phyloP scores from a whole-genome alignment of 371 early-diverging fungal species.

The Lichtheimia ramosa region DNA sequence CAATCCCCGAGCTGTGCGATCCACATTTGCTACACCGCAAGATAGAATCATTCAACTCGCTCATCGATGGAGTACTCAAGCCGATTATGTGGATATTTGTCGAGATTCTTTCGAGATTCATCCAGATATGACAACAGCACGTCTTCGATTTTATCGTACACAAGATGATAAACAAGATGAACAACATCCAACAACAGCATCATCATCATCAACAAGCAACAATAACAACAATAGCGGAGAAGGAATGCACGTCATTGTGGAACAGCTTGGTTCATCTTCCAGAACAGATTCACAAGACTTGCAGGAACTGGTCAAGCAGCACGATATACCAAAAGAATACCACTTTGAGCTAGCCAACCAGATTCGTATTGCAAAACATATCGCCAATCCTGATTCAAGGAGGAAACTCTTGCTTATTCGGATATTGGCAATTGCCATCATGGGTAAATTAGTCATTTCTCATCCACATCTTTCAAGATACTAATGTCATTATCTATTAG shows the following conservation, averaged over 20 bases:
- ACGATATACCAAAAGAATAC: constrained; percentile 76
- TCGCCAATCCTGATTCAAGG: constrained; percentile 49
- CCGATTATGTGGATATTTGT: constrained; percentile 47
- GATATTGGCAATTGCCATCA: constrained; percentile 76
- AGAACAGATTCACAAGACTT: constrained; percentile 43
- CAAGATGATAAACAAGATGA: constrained; percentile 8
- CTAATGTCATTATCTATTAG: constrained; percentile 22
- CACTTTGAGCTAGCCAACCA: constrained; percentile 79
- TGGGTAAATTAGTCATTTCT: constrained; percentile 35
- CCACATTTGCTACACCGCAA: constrained; percentile 63
- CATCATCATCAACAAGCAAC: constrained; percentile 4
- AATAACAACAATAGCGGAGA: constrained; percentile 18
- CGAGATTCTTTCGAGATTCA: constrained; percentile 43
- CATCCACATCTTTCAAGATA: neutral
- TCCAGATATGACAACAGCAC: constrained; percentile 50
- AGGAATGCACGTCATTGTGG: constrained; percentile 27
- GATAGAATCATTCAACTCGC: constrained; percentile 65
- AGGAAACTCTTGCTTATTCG: constrained; percentile 69
- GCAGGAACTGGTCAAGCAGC: constrained; percentile 44
- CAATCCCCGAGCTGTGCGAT: constrained; percentile 67
- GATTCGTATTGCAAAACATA: constrained; percentile 71
- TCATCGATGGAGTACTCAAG: constrained; percentile 58
- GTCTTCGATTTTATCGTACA: constrained; percentile 68
- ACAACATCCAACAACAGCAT: constrained; percentile 3
- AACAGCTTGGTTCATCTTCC: constrained; percentile 15